Conservation (phyloP, 1,284 basidiomycete species). For the Entoloma clypeatum region DNA sequence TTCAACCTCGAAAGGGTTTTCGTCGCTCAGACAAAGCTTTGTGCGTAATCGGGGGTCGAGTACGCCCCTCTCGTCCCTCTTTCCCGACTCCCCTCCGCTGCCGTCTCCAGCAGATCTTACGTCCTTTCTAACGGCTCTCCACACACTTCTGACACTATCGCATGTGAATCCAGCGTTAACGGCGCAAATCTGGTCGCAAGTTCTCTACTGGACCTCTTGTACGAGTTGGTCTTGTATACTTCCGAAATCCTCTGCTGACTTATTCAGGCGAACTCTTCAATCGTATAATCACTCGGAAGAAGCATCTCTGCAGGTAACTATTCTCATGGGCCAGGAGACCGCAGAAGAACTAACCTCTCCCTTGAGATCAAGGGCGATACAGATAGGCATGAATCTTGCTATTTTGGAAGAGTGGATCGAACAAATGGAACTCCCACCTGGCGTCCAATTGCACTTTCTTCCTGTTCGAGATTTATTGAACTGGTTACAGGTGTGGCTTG, state of each 20-base stretch:
- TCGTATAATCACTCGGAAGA: constrained; percentile 85
- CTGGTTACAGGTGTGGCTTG: constrained; percentile 73
- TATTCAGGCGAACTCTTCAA: constrained; percentile 88
- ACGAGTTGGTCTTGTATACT: constrained; percentile 25
- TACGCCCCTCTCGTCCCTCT: constrained; percentile 48
- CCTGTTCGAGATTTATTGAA: constrained; percentile 83
- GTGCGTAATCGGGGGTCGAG: constrained; percentile 44
- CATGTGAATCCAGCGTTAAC: constrained; percentile 90
- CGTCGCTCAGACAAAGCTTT: constrained; percentile 62
- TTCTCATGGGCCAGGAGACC: too few relatives aligned
- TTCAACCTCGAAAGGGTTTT: constrained; percentile 50
- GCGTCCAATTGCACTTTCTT: constrained; percentile 78
- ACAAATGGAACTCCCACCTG: constrained; percentile 74
- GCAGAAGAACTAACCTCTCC: constrained; percentile 7
- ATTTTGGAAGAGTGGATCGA: constrained; percentile 92
- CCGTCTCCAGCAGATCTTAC: constrained; percentile 68
- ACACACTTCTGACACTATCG: constrained; percentile 82
- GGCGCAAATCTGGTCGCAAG: constrained; percentile 92
- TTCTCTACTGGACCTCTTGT: constrained; percentile 91
- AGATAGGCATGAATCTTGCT: constrained; percentile 87
- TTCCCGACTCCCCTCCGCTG: constrained; percentile 43
- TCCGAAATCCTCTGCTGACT: constrained; percentile 12
- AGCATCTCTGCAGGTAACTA: constrained; percentile 83
- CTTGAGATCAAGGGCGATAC: constrained; percentile 75
- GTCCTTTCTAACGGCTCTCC: constrained; percentile 82